Conservation (phyloP, 2,329 filamentous ascomycete species). For the Nectriaceae sp. region DNA sequence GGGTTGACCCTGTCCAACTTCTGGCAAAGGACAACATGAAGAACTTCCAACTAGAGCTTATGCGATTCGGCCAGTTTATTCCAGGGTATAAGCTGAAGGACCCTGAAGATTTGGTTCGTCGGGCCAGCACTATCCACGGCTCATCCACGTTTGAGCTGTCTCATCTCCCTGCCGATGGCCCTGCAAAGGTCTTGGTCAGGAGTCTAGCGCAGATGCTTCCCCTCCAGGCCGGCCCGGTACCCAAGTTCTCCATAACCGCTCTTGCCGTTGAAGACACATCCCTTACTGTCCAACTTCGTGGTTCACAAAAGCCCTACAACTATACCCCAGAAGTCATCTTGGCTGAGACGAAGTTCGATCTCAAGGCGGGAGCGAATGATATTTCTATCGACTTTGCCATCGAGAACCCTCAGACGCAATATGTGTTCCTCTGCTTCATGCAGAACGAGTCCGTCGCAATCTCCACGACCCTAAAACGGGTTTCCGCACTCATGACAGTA, state of each 20-base stretch:
- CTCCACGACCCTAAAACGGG: conserved; percentile 18
- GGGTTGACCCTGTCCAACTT: conserved; percentile 20
- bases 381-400: conserved; percentile 15
- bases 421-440: conserved; percentile 25
- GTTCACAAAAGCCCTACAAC: conserved; percentile 27
- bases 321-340: conserved; percentile 26
- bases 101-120: conserved; percentile 17
- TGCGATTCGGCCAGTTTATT: conserved; percentile 26
- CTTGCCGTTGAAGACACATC: conserved; percentile 18
- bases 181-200: conserved; percentile 23
- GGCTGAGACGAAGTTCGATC: conserved; percentile 10
- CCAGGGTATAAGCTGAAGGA: conserved; percentile 25
- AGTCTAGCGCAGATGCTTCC: conserved; percentile 28
- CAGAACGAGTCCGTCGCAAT: conserved; percentile 25
- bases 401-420: conserved; percentile 26
- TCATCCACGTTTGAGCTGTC: conserved; percentile 16
- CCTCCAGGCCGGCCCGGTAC: conserved; percentile 15
- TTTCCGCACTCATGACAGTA: conserved; percentile 24
- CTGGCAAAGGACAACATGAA: conserved; percentile 25
- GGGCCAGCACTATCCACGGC: conserved; percentile 8
- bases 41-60: conserved; percentile 22
- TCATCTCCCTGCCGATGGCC: conserved; percentile 19
- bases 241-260: conserved; percentile 17
- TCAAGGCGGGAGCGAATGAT: conserved; percentile 18
- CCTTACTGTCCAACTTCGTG: conserved; percentile 23